Percentiles rank a stretch among this genome's conserved stretches.
Evolutionary conservation across 1,284 basidiomycete species (phyloP).

Genomic region (Rhodotorula sp.): DNA sequence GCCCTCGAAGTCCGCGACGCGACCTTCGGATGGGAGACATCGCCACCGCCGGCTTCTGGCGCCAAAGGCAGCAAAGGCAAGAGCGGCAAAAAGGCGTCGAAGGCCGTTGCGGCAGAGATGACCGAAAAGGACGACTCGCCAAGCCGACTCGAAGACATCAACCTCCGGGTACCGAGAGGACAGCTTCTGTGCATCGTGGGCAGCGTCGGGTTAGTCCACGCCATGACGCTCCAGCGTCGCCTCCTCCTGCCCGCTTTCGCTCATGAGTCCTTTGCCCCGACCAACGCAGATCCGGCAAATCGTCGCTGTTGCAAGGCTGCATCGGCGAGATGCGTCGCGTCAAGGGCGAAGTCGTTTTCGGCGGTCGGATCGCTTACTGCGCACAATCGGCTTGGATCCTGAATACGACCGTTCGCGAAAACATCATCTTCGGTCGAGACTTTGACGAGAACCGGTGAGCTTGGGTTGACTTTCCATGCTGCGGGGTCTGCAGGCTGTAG

Average conservation of each 20-base stretch:
- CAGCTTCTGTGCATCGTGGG: constrained; percentile 64
- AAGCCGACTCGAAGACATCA: constrained; percentile 54
- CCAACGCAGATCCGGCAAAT: constrained; percentile 51
- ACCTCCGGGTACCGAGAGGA: constrained; percentile 59
- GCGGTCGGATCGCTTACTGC: constrained; percentile 63
- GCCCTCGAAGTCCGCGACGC: constrained; percentile 59
- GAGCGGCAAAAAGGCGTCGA: constrained; percentile 26
- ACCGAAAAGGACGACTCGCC: constrained; percentile 37
- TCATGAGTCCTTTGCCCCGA: not conserved
- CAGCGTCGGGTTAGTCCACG: constrained; percentile 55
- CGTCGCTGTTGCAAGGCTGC: constrained; percentile 64
- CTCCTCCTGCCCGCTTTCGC: not conserved
- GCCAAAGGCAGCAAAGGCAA: constrained; percentile 35
- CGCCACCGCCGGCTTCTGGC: constrained; percentile 38
- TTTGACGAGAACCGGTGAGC: constrained; percentile 54
- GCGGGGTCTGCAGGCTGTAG: no score
- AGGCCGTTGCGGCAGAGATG: constrained; percentile 33
- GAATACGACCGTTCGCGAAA: constrained; percentile 66
- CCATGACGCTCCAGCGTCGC: no score
- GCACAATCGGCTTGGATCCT: constrained; percentile 86
- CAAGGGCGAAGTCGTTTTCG: constrained; percentile 54
- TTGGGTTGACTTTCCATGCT: no score
- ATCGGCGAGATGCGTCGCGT: constrained; percentile 68
- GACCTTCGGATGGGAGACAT: constrained; percentile 64
- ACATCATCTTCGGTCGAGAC: constrained; percentile 52